Evolutionary conservation across 768 basidiomycete species (phyloP), one percentile per base, ranked within the genome.

Genomic region (Lepiota brunneoincarnata): DNA sequence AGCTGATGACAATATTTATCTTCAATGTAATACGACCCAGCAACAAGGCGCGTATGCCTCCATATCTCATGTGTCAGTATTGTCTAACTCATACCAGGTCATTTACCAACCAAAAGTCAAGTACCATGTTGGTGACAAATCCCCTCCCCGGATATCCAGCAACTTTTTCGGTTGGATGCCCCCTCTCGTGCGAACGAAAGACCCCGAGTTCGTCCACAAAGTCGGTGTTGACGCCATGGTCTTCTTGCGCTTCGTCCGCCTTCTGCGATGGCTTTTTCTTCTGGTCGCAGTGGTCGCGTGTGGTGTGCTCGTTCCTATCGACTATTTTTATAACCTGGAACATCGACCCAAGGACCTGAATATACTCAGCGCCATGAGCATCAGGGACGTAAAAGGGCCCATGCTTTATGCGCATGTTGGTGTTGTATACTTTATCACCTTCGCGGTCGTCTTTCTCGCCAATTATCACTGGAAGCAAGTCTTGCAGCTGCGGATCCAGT

Each of bases 21-120:
- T 95, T 95, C 70, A 91, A 87, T 43, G 26, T 69, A 31, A 63
- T 93, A 49, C 81, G 92, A 24, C 92, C 93, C n/a, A 79, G 79
- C 55, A 89, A 93, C 72, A 87, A 85, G 73, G 85, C 79, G 58
- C 43, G 63, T 14, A 7, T 28, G 4, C 10, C 14, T 20, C 24
- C 20, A 10, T 44, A 37, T 3, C 24, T 6, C 4, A 20, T n/a
- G 87, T 31, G 77, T 86, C 18, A 86, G 84, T 14, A 77, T 79
- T 55, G 86, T 89, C 73, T 34, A 49, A 17, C 31, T 14, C 21
- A 9, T 23, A 17, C 18, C 45, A 89, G 87, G 76, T 83, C 55
- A 79, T 90, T 41, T 93, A 93, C 67, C 85, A 91, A 65, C 91
- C 89, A 54, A 93, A 92, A 71, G 79, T 86, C 65, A 91, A 91